These are phyloP conservation scores for Coleophoma crateriformis DNA, from an alignment of 2,329 filamentous ascomycete species.

Conservation along the genomic window DNA sequence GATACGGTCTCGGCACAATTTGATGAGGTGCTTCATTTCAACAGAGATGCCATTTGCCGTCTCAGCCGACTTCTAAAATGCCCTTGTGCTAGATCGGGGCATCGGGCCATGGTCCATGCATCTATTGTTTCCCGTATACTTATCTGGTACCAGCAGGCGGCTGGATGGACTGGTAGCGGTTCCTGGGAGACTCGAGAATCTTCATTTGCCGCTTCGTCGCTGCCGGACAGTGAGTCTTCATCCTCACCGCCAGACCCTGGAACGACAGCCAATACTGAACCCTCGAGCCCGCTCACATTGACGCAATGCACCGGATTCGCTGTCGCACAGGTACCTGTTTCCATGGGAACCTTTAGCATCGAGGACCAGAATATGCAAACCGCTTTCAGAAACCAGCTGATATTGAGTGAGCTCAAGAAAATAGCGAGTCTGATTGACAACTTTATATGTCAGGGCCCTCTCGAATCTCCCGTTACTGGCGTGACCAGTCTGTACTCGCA, in stretches of 20 bases:
- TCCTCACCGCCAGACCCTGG: constrained; percentile 3
- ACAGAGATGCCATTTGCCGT: constrained; percentile 14
- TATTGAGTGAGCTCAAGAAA: constrained; percentile 19
- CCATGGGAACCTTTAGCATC: constrained; percentile 16
- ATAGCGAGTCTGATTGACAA: constrained; percentile 10
- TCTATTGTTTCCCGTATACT: constrained; percentile 22
- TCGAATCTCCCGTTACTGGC: constrained; percentile 3
- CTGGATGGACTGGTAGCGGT: constrained; percentile 14
- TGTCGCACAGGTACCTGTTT: constrained; percentile 14
- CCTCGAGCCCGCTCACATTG: constrained; percentile 4
- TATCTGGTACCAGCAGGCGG: constrained; percentile 24
- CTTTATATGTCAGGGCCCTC: constrained; percentile 6
- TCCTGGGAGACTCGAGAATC: constrained; percentile 7
- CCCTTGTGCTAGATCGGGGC: constrained; percentile 15
- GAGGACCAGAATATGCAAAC: constrained; percentile 18
- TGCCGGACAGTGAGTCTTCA: neutral
- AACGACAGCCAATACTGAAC: neutral
- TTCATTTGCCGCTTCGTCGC: neutral
- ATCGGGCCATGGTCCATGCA: constrained; percentile 19
- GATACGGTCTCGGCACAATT: constrained; percentile 12
- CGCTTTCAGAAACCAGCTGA: constrained; percentile 16
- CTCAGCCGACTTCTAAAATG: constrained; percentile 15
- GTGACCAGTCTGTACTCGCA: constrained; percentile 6
- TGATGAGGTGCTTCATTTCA: constrained; percentile 17
- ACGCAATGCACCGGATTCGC: constrained; percentile 17